These are phyloP conservation scores for Sicyos edulis DNA, from an alignment of 306 rosid species.

Conservation along the genomic window DNA sequence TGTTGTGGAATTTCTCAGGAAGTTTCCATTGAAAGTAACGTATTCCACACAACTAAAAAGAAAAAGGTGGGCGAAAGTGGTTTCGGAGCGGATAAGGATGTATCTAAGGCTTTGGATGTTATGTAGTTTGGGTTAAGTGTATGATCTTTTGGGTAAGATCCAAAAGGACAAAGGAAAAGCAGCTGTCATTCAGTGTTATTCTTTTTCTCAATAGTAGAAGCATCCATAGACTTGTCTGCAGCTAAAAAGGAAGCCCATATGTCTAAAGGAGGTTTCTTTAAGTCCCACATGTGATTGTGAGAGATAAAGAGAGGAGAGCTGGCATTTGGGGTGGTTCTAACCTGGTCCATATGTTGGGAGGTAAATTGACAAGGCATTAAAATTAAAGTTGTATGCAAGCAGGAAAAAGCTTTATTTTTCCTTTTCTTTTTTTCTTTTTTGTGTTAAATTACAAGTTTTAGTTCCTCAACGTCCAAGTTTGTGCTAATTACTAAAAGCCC, in stretches of 20 bases:
- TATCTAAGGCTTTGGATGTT: not conserved
- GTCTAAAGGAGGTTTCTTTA: slow-evolving; percentile 17
- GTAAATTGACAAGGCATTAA: slow-evolving; percentile 17
- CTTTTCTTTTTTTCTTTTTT: too few species aligned
- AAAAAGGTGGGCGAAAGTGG: not conserved
- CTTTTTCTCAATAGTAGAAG: slow-evolving; percentile 1
- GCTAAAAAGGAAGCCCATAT: not conserved
- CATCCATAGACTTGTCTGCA: slow-evolving; percentile 12
- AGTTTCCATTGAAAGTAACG: not conserved
- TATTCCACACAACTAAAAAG: not conserved
- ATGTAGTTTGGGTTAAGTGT: not conserved
- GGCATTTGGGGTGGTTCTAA: not conserved
- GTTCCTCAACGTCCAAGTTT: too few species aligned
- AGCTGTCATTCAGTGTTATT: slow-evolving; percentile 19
- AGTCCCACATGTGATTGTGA: slow-evolving; percentile 13
- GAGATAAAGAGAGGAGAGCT: slow-evolving; percentile 7
- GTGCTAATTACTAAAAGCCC: too few species aligned
- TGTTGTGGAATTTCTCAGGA: slow-evolving; percentile 2
- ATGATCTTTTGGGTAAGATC: not conserved
- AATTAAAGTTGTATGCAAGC: not conserved
- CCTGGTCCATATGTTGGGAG: slow-evolving; percentile 16
- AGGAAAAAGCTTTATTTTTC: not conserved
- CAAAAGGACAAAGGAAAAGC: not conserved
- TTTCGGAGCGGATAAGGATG: slow-evolving; percentile 15
- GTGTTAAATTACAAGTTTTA: too few species aligned